Conservation (phyloP, 352 stramenopile genomes). For the Globisporangium paroecandrum region DNA sequence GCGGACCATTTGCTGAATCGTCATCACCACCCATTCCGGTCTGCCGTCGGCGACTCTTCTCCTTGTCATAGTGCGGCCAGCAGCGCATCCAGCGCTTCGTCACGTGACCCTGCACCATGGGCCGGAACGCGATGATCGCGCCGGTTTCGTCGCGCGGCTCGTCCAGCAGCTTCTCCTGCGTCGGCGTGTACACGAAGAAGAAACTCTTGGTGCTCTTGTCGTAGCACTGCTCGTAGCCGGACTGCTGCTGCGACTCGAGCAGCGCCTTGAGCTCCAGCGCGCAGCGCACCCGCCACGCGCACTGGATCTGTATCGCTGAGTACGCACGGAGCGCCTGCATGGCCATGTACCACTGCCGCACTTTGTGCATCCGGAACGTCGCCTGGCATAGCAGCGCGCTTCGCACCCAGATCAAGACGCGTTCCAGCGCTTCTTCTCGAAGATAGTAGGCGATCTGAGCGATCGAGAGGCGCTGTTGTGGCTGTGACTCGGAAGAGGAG, state of each 20-base stretch:
- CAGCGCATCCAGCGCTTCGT: conserved; percentile 69
- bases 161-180: conserved; percentile 54
- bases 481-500: not conserved
- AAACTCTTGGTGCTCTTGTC: conserved; percentile 51
- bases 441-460: conserved; percentile 69
- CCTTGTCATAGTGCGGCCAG: conserved; percentile 53
- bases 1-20: conserved; percentile 7
- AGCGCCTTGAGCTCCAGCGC: conserved; percentile 35
- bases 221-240: conserved; percentile 64
- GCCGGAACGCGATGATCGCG: conserved; percentile 49
- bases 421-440: conserved; percentile 54
- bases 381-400: conserved; percentile 47
- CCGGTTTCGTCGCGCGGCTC: conserved; percentile 56
- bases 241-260: conserved; percentile 57
- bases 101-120: conserved; percentile 68
- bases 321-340: conserved; percentile 33
- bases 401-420: conserved; percentile 50
- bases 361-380: conserved; percentile 53
- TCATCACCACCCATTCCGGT: conserved; percentile 10
- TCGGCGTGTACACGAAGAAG: conserved; percentile 68
- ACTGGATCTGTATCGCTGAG: conserved; percentile 48
- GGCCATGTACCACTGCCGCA: conserved; percentile 48
- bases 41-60: not conserved
- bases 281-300: conserved; percentile 40
- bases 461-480: conserved; percentile 30